Conservation (phyloP, 495 filamentous ascomycete genomes). For the Talaromyces trachyspermus region DNA sequence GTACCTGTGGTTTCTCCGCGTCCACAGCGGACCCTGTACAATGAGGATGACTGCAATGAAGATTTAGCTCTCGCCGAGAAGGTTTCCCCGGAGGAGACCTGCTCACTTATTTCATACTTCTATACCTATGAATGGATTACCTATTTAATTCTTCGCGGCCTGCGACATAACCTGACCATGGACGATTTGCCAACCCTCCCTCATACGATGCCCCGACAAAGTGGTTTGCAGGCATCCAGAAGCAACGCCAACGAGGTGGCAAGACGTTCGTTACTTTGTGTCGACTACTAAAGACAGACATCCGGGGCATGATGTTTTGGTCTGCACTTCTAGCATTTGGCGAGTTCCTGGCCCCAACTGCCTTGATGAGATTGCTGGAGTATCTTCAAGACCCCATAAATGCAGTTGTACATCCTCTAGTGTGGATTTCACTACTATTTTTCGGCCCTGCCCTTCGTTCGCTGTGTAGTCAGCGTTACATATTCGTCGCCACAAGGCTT, state of each 20-base stretch:
- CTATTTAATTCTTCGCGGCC: conserved; percentile 36
- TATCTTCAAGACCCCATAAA: conserved; percentile 23
- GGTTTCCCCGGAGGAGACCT: conserved; percentile 40
- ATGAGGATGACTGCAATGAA: conserved; percentile 4
- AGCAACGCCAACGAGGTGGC: conserved; percentile 28
- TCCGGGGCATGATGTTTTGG: conserved; percentile 32
- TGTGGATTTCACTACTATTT: conserved; percentile 40
- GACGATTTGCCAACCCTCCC: conserved; percentile 41
- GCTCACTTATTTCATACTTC: conserved; percentile 40
- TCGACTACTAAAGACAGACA: conserved; percentile 28
- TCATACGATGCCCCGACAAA: conserved; percentile 42
- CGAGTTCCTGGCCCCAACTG: conserved; percentile 36
- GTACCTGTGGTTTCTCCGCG: conserved; percentile 14
- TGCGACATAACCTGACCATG: conserved; percentile 32
- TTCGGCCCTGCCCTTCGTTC: conserved; percentile 34
- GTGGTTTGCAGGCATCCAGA: conserved; percentile 30
- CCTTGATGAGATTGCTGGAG: conserved; percentile 35
- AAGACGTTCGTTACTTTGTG: conserved; percentile 35
- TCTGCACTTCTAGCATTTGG: conserved; percentile 22
- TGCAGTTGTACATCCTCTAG: conserved; percentile 28
- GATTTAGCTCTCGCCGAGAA: conserved; percentile 12
- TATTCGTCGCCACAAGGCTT: conserved; percentile 39
- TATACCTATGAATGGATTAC: conserved; percentile 43
- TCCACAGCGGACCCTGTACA: conserved; percentile 11
- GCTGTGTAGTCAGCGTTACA: conserved; percentile 39